Evolutionary conservation across 495 filamentous ascomycete genomes (phyloP), one percentile per base, ranked within the genome.

Genomic region (Hypoxylon fragiforme): DNA sequence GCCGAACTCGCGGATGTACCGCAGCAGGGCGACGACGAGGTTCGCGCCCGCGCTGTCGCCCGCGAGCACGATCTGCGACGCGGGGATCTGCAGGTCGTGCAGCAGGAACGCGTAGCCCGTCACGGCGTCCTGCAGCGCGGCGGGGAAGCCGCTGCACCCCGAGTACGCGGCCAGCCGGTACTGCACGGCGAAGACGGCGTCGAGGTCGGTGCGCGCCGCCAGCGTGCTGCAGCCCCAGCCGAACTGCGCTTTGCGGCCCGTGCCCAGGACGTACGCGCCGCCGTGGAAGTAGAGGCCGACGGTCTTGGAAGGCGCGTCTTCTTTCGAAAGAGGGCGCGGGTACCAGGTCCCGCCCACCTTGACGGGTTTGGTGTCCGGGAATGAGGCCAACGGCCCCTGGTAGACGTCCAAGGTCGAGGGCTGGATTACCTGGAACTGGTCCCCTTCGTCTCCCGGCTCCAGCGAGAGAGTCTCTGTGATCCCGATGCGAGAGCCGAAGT

Each of bases 211-310:
- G 14, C 51, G 38, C 24, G 57, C 37, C 11, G 37, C 3, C 11
- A 54, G 20, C 0, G 60, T 65, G 6, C 54, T 41, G 3, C 60
- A 44, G 3, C 68, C 35, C 26, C 61, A 35, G 3, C 31, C 12
- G 40, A 66, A 59, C 35, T 54, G 65, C 9, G 54, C 60, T 20
- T 62, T 64, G 2, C 70, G 43, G n/a, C 68, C 69, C 55, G 73
- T 65, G 34, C 69, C 62, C 21, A 71, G 22, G 18, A 81, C 68
- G 54, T 66, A 82, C 7, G 72, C 76, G 6, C 78, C 79, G 26
- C 78, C 76, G 43, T 81, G 77, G 43, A 81, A 82, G 60, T 88
- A 90, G 7, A 92, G 71, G 5, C 89, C 67, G 7, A 63, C 37
- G 1, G 26, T 42, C 24, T 51, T 59, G 0, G 34, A 22, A 5